A percentile compares a stretch with the other conserved stretches of the same genome.
Conservation (phyloP, 257 asterid genomes). For the Jacaranda copaia region DNA sequence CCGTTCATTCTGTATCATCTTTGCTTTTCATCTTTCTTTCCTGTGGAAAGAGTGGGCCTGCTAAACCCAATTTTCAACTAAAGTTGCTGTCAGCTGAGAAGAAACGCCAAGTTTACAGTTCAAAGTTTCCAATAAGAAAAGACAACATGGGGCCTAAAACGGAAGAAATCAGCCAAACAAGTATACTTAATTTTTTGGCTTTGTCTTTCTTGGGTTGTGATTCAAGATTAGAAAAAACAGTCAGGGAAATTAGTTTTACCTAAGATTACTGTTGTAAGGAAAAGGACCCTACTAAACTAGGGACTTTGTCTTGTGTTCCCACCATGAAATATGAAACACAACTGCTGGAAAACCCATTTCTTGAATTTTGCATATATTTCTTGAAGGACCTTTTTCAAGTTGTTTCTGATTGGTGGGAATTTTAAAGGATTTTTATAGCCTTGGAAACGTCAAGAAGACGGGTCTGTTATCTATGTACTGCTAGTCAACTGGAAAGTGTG, state of each 20-base stretch:
- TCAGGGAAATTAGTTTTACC: too few species aligned
- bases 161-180: background rate
- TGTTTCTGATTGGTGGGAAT: conserved; percentile 18
- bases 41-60: conserved; percentile 2
- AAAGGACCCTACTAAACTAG: background rate
- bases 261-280: background rate
- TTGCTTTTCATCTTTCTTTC: background rate
- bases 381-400: conserved; percentile 8
- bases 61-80: conserved; percentile 8
- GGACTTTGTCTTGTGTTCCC: background rate
- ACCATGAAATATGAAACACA: background rate
- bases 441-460: background rate
- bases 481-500: conserved; percentile 32
- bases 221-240: too few species aligned
- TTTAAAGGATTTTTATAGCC: background rate
- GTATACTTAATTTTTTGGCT: background rate
- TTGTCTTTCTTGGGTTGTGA: background rate
- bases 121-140: background rate
- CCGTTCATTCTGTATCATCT: background rate
- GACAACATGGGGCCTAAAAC: background rate
- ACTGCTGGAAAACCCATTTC: background rate
- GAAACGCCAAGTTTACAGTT: background rate
- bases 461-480: conserved; percentile 11
- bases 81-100: conserved; percentile 26
- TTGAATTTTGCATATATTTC: background rate